These are phyloP conservation scores for Melaleuca quinquenervia DNA, from an alignment of 345 rosid species.

Conservation along the genomic window DNA sequence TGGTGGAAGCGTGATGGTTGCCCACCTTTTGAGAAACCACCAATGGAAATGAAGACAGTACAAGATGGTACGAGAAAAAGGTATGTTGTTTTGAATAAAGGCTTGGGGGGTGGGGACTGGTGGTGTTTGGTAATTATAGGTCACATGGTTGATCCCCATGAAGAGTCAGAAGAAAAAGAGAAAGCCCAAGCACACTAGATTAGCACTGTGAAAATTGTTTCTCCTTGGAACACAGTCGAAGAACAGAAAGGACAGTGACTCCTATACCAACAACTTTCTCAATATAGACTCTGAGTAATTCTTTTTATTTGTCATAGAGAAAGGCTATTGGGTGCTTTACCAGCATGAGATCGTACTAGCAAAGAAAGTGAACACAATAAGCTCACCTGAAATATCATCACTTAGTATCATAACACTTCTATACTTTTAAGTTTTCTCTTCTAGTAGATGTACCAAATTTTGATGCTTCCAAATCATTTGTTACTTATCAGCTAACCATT, in stretches of 20 bases:
- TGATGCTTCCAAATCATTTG: background rate
- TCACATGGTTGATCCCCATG: background rate
- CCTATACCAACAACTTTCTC: background rate
- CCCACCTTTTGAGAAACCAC: slow-evolving; percentile 91
- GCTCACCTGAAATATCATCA: background rate
- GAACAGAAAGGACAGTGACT: background rate
- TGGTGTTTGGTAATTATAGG: background rate
- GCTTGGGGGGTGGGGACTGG: background rate
- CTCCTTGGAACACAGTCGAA: background rate
- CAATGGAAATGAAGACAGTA: slow-evolving; percentile 43
- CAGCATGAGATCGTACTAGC: background rate
- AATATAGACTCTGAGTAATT: background rate
- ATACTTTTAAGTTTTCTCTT: background rate
- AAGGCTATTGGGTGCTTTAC: background rate
- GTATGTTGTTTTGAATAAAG: slow-evolving; percentile 10
- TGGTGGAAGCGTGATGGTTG: slow-evolving; percentile 99
- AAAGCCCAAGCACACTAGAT: background rate
- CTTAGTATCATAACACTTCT: background rate
- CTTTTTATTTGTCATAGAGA: background rate
- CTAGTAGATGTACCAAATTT: background rate
- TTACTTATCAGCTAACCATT: background rate
- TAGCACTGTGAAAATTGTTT: background rate
- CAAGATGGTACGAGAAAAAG: slow-evolving; percentile 67
- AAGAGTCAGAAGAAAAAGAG: background rate
- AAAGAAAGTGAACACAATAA: background rate